Percentiles rank a stretch among this genome's conserved stretches.
Evolutionary conservation across 108 stramenopile species (phyloP).

Genomic region (Nitzschia palea): DNA sequence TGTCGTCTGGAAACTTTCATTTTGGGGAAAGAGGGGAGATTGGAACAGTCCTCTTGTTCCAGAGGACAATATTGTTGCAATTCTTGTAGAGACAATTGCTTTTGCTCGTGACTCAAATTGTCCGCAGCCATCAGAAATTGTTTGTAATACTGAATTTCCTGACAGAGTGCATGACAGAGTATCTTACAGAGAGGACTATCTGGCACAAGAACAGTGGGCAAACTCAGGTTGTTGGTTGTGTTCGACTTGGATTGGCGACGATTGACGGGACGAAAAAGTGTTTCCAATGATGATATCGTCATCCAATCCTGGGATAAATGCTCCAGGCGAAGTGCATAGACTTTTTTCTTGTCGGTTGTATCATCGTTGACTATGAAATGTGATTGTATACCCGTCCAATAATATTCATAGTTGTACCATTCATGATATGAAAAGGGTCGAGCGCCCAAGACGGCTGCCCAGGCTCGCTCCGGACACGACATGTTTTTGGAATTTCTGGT

Average conservation of each 20-base stretch:
- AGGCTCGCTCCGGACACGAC: constrained; percentile 40
- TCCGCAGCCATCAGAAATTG: constrained; percentile 6
- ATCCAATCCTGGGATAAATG: constrained; percentile 33
- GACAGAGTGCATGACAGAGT: constrained; percentile 33
- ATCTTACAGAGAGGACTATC: no score
- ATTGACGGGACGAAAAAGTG: constrained; percentile 30
- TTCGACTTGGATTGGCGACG: not conserved
- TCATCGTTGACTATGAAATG: not conserved
- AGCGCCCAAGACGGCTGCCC: constrained; percentile 34
- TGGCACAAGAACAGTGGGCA: no score
- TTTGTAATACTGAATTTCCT: constrained; percentile 34
- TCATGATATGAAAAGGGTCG: constrained; percentile 43
- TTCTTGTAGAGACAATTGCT: constrained; percentile 22
- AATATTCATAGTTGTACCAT: constrained; percentile 46
- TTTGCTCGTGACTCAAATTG: constrained; percentile 22
- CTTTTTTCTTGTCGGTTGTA: no score
- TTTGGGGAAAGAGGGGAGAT: constrained; percentile 25
- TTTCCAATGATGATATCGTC: constrained; percentile 11
- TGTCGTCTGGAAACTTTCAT: constrained; percentile 13
- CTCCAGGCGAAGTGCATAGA: constrained; percentile 29
- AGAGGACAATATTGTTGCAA: constrained; percentile 16
- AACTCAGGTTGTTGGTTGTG: not conserved
- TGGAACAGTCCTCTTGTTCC: constrained; percentile 1
- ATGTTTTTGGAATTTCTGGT: constrained; percentile 16
- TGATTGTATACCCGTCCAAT: constrained; percentile 27